Conservation (phyloP, 768 basidiomycete species). For the Amanita fuliginea region DNA sequence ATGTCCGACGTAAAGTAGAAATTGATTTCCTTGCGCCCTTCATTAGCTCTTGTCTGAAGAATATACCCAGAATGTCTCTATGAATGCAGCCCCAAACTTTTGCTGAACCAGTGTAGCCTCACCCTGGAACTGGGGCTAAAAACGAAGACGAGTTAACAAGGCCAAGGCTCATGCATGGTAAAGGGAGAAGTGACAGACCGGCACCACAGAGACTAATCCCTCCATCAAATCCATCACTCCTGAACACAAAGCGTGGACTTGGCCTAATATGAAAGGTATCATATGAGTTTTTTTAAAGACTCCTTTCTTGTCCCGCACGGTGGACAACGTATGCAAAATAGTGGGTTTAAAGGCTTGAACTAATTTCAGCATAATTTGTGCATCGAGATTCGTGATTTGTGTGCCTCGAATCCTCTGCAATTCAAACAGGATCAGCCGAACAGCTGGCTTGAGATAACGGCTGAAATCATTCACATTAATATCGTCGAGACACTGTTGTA, state of each 20-base stretch:
- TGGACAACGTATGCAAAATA: not conserved
- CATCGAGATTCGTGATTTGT: not conserved
- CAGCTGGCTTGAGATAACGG: too few relatives aligned
- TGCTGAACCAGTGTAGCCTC: not conserved
- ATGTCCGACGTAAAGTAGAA: too few relatives aligned
- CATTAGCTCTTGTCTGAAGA: too few relatives aligned
- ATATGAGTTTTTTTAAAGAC: not conserved
- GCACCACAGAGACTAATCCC: not conserved
- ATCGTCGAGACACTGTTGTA: not conserved
- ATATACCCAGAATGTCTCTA: not conserved
- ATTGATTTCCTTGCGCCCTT: not conserved
- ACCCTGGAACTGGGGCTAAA: not conserved
- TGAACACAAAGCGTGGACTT: not conserved
- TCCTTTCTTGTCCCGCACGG: not conserved
- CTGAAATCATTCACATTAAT: not conserved
- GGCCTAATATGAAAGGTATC: not conserved
- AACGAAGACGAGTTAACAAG: not conserved
- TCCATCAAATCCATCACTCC: not conserved
- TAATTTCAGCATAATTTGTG: not conserved
- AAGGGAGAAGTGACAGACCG: not conserved
- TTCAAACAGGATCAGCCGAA: not conserved
- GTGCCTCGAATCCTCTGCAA: not conserved
- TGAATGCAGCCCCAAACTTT: not conserved
- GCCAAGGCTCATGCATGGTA: not conserved
- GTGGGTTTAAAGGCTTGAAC: not conserved